Evolutionary conservation across 225 moss, liverwort and hornwort species (phyloP).

Genomic region (Asterella californica): DNA sequence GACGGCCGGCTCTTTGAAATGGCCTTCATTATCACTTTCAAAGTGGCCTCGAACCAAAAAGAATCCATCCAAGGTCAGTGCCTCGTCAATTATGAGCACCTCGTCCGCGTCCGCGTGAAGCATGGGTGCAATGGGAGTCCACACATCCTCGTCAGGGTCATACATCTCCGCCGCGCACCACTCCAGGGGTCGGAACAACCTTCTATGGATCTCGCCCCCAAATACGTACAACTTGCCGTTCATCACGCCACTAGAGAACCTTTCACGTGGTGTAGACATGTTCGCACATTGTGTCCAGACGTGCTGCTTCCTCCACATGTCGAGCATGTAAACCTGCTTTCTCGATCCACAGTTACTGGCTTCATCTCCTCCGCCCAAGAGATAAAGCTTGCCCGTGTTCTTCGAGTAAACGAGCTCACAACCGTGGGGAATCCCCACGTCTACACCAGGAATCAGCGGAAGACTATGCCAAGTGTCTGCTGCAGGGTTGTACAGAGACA

Average conservation of each 20-base stretch:
- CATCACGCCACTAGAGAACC: constrained; percentile 39
- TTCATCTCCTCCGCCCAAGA: constrained; percentile 34
- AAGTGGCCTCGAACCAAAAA: constrained; percentile 29
- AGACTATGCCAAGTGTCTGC: constrained; percentile 33
- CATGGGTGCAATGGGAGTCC: constrained; percentile 37
- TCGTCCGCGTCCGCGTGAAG: constrained; percentile 27
- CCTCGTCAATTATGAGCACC: constrained; percentile 34
- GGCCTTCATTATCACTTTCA: constrained; percentile 20
- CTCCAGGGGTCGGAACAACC: constrained; percentile 2
- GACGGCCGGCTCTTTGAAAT: constrained; percentile 18
- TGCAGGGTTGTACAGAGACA: constrained; percentile 31
- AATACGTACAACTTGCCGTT: constrained; percentile 39
- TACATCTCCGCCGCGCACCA: constrained; percentile 27
- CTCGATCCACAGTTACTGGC: constrained; percentile 20
- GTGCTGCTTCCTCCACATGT: constrained; percentile 27
- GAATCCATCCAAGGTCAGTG: constrained; percentile 35
- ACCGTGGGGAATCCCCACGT: constrained; percentile 30
- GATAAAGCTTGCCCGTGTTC: constrained; percentile 24
- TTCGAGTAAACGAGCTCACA: constrained; percentile 31
- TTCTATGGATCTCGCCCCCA: constrained; percentile 24
- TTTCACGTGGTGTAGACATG: constrained; percentile 32
- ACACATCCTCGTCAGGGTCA: constrained; percentile 25
- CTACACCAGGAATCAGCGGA: constrained; percentile 29
- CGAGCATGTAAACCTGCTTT: constrained; percentile 26
- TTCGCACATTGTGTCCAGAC: constrained; percentile 34